A percentile compares a stretch with the other conserved stretches of the same genome.
Conservation (phyloP, 257 asterid species). For the Solanum chmielewskii region DNA sequence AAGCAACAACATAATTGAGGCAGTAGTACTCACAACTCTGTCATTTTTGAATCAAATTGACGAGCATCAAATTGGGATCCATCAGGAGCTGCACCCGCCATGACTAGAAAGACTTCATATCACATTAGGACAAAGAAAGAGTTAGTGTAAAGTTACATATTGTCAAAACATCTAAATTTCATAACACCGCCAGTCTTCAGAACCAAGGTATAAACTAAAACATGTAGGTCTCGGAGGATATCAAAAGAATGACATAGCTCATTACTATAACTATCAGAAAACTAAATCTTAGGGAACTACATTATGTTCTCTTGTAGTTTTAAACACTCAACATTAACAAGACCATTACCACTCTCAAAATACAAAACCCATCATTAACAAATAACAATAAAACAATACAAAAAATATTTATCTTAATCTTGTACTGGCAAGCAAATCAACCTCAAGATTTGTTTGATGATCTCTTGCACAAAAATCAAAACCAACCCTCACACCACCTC, state of each 20-base stretch:
- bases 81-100: background rate
- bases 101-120: background rate
- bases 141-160: background rate
- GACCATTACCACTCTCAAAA: background rate
- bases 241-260: background rate
- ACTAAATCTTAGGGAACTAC: too few species aligned
- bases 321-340: background rate
- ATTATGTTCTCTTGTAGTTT: too few species aligned
- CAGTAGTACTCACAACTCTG: background rate
- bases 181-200: background rate
- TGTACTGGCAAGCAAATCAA: background rate
- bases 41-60: background rate
- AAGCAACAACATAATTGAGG: background rate
- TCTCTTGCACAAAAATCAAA: background rate
- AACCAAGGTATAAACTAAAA: background rate
- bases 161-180: background rate
- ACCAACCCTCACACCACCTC: background rate
- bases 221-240: background rate
- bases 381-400: background rate
- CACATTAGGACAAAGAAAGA: background rate
- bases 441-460: background rate
- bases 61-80: slow-evolving; percentile 1
- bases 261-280: background rate
- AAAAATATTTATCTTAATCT: background rate
- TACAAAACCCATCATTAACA: background rate